A percentile compares a stretch with the other conserved stretches of the same genome.
Evolutionary conservation across 2,329 filamentous ascomycete species (phyloP).

Genomic region (Aspergillus sp.): DNA sequence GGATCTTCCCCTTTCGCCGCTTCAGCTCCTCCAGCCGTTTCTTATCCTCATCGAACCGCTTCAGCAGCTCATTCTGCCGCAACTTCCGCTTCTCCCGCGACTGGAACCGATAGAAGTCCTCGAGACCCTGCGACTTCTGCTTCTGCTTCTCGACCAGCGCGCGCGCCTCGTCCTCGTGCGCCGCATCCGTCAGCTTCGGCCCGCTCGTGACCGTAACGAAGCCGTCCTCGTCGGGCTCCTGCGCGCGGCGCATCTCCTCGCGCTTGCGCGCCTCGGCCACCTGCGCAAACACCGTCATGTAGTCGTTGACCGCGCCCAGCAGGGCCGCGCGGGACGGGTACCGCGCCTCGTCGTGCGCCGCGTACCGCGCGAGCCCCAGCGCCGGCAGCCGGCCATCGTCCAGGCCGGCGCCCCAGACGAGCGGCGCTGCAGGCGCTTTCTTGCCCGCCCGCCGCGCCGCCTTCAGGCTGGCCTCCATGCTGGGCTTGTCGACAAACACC

Average conservation of each 20-base stretch:
- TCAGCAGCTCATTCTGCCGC: slow-evolving; percentile 66
- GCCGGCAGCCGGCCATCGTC: slow-evolving; percentile 53
- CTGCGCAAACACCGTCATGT: slow-evolving; percentile 75
- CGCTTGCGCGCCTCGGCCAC: slow-evolving; percentile 65
- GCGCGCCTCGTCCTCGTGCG: slow-evolving; percentile 68
- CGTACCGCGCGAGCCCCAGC: slow-evolving; percentile 54
- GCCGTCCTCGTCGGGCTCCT: slow-evolving; percentile 88
- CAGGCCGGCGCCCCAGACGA: slow-evolving; percentile 68
- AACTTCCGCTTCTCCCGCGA: slow-evolving; percentile 75
- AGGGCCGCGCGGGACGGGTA: slow-evolving; percentile 68
- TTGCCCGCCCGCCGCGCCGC: slow-evolving; percentile 60
- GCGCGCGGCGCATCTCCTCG: slow-evolving; percentile 63
- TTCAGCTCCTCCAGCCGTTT: slow-evolving; percentile 70
- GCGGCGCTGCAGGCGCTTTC: slow-evolving; percentile 57
- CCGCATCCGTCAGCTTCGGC: slow-evolving; percentile 68
- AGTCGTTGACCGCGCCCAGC: slow-evolving; percentile 76
- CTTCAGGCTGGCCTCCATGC: slow-evolving; percentile 73
- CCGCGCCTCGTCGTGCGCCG: slow-evolving; percentile 67
- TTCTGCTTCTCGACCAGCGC: slow-evolving; percentile 58
- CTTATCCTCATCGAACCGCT: slow-evolving; percentile 74
- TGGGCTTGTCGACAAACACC: slow-evolving; percentile 78
- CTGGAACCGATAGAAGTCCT: slow-evolving; percentile 84
- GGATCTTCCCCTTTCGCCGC: slow-evolving; percentile 63
- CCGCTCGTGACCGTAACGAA: slow-evolving; percentile 90
- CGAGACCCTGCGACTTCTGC: slow-evolving; percentile 63